Evolutionary conservation across 2,329 filamentous ascomycete species (phyloP).

Genomic region (Cercospora nicotianae): DNA sequence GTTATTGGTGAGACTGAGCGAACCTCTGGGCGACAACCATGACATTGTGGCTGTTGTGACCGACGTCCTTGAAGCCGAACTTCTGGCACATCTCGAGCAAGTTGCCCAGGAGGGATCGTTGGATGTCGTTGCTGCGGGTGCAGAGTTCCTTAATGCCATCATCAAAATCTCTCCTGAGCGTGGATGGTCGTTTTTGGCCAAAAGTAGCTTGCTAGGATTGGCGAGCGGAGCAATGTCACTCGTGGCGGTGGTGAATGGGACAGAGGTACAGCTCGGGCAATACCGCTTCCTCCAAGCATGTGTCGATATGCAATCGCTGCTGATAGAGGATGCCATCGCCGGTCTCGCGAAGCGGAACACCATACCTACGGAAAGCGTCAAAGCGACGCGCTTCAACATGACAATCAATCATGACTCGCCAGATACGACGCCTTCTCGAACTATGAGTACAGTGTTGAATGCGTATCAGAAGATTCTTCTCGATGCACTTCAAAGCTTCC

Average conservation of each 20-base stretch:
- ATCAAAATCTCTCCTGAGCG: constrained; percentile 73
- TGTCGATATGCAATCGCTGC: constrained; percentile 68
- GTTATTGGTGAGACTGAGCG: constrained; percentile 53
- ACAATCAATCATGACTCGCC: constrained; percentile 54
- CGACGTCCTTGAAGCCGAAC: constrained; percentile 75
- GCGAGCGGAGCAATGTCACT: constrained; percentile 76
- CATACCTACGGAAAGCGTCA: constrained; percentile 37
- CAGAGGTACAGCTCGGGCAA: constrained; percentile 74
- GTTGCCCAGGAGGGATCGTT: constrained; percentile 64
- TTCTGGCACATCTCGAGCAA: constrained; percentile 50
- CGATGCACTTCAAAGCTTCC: constrained; percentile 81
- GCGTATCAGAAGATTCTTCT: constrained; percentile 74
- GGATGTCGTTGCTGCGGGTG: constrained; percentile 69
- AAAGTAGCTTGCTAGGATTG: constrained; percentile 75
- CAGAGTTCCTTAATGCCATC: constrained; percentile 76
- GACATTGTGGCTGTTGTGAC: constrained; percentile 82
- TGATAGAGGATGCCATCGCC: constrained; percentile 73
- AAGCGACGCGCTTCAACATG: constrained; percentile 6
- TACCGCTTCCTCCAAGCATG: constrained; percentile 77
- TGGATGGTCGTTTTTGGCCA: constrained; percentile 85
- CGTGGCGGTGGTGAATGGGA: constrained; percentile 73
- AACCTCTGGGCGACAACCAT: constrained; percentile 54
- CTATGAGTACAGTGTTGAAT: constrained; percentile 68
- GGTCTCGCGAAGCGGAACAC: constrained; percentile 66
- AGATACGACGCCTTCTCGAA: constrained; percentile 74